phyloP scores from a whole-genome alignment of 1,284 basidiomycete species.

The Gymnopus androsaceus region DNA sequence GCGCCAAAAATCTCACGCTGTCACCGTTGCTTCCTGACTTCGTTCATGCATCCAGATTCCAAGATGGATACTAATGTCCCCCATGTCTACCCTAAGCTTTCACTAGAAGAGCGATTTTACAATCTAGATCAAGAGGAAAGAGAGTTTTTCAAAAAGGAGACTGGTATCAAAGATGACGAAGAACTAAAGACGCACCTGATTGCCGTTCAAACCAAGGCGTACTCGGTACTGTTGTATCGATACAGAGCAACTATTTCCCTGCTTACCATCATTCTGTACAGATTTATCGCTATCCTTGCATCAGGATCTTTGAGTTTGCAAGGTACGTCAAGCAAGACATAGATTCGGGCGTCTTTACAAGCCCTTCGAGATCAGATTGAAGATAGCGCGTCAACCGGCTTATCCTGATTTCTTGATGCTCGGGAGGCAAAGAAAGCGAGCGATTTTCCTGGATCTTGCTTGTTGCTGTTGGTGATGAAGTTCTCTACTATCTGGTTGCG shows the following conservation, averaged over 20 bases:
- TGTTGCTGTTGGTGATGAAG: constrained; percentile 1
- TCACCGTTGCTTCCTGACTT: too few relatives aligned
- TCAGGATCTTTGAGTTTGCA: constrained; percentile 18
- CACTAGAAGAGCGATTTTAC: background rate
- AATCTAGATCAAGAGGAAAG: constrained; percentile 26
- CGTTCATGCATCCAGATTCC: too few relatives aligned
- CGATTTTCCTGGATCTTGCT: constrained; percentile 10
- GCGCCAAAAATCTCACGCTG: too few relatives aligned
- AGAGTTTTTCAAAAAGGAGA: constrained; percentile 41
- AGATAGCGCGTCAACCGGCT: constrained; percentile 2
- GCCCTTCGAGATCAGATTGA: background rate
- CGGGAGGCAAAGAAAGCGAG: background rate
- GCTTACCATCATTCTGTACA: background rate
- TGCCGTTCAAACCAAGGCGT: constrained; percentile 45
- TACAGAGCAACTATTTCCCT: background rate
- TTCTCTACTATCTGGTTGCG: too few relatives aligned
- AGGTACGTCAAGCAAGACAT: constrained; percentile 17
- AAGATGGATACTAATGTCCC: too few relatives aligned
- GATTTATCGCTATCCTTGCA: constrained; percentile 20
- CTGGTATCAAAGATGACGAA: constrained; percentile 40
- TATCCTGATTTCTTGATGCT: constrained; percentile 9
- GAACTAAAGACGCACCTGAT: constrained; percentile 48
- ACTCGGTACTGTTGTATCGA: constrained; percentile 31
- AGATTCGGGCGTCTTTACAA: background rate
- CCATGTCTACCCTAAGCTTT: too few relatives aligned